These are phyloP conservation scores for Apium graveolens DNA, from an alignment of 129 eudicot genomes.

Conservation along the genomic window DNA sequence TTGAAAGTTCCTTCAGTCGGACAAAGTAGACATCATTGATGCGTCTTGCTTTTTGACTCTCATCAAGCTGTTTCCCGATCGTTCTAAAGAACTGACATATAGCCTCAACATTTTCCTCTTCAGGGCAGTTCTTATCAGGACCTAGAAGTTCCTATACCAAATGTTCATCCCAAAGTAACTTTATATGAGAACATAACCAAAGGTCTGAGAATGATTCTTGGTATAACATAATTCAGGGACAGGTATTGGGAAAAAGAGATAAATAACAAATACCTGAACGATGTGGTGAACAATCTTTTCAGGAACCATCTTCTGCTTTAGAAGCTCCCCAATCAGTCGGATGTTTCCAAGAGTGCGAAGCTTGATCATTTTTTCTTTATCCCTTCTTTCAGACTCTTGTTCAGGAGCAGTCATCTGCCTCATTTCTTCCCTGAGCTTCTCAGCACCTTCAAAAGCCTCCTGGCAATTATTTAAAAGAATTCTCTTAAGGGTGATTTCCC, in stretches of 20 bases:
- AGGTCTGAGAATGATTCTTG: not conserved
- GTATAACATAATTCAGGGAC: not conserved
- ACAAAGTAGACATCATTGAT: constrained; percentile 68
- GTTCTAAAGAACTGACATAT: constrained; percentile 87
- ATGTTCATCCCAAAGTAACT: not conserved
- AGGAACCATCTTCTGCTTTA: constrained; percentile 98
- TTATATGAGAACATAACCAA: not conserved
- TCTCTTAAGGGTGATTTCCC: constrained; percentile 77
- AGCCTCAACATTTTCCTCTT: constrained; percentile 93
- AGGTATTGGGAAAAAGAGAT: not conserved
- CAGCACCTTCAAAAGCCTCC: constrained; percentile 98
- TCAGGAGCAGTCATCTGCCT: constrained; percentile 82
- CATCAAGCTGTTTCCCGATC: constrained; percentile 86
- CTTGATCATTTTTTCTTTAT: constrained; percentile 77
- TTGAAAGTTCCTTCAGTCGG: constrained; percentile 60
- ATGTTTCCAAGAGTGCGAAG: constrained; percentile 95
- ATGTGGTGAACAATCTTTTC: constrained; percentile 96
- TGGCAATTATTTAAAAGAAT: constrained; percentile 81
- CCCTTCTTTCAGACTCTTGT: constrained; percentile 78
- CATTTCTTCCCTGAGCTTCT: constrained; percentile 64
- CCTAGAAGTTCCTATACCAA: constrained; percentile 73
- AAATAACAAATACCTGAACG: constrained; percentile 52
- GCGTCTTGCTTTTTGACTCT: constrained; percentile 63
- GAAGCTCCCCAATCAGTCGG: constrained; percentile 89
- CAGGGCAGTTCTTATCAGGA: constrained; percentile 65